Base-by-base conservation (phyloP, 2,329 filamentous ascomycete genomes). In the Diaporthe sp. region DNA sequence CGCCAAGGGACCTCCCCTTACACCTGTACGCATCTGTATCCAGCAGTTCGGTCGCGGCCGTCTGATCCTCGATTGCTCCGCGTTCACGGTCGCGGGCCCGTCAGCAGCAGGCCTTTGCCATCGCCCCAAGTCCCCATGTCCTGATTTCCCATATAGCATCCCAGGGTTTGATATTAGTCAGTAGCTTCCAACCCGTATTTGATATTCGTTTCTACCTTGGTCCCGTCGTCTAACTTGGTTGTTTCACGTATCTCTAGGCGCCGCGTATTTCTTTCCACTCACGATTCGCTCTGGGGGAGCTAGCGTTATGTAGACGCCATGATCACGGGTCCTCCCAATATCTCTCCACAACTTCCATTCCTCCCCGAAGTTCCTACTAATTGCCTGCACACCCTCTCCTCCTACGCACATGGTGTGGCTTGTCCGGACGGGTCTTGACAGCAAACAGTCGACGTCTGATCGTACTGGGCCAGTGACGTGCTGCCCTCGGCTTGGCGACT, bases 341-440 rank as follows among this genome's bases (percentile, higher is more conserved):
- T 49, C 42, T 53, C 28, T 68, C 13, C 37, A 13, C 19, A 4
- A n/a, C 2, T 17, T 19, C 5, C 15, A 9, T 42, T n/a, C 4
- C 37, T 22, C 15, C 9, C 57, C 34, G 13, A 17, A 19, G 31
- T 13, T n/a, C 37, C 44, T 31, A 10, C 44, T 49, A 10, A 62
- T 72, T 39, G 28, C 46, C 59, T 70, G 39, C 59, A 22, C 67
- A 51, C 58, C 72, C 73, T 70, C 59, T 69, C 51, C 28, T 25
- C n/a, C n/a, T 34, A 44, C 46, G 46, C 37, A 69, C 67, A 72
- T 72, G 67, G 49, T 72, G 75, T 76, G 75, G 75, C 75, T 72
- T 74, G 59, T 37, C 49, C 49, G 62, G 53, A 51, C 72, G 58
- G 58, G 61, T 15, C 10, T 67, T 72, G 59, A 68, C 72, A 75